These are phyloP conservation scores for Aspergillus bridgeri DNA, from an alignment of 495 filamentous ascomycete genomes.

Conservation along the genomic window DNA sequence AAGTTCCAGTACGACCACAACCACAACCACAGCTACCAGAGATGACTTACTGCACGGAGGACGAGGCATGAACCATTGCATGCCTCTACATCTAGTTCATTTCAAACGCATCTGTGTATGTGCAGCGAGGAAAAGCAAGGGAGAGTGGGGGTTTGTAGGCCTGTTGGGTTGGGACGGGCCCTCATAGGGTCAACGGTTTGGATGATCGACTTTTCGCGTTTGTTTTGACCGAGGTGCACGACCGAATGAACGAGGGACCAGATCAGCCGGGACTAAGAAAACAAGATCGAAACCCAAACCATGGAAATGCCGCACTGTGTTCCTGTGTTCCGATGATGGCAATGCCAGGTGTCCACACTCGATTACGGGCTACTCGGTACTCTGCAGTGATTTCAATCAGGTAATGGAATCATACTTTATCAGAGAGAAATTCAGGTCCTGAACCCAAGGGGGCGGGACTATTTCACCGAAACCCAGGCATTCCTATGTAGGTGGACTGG, in stretches of 20 bases:
- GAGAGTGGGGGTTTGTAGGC: neutral
- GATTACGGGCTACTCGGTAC: neutral
- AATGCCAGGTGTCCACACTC: neutral
- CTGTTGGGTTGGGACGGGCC: neutral
- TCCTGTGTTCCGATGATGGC: neutral
- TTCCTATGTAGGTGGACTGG: neutral
- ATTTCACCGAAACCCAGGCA: neutral
- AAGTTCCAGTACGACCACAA: too few species aligned
- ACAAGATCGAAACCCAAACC: too few species aligned
- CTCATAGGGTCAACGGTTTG: neutral
- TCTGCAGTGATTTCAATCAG: neutral
- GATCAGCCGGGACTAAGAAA: too few species aligned
- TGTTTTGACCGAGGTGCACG: neutral
- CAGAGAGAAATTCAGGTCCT: neutral
- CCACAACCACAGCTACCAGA: neutral
- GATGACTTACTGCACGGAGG: too few species aligned
- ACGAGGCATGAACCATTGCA: neutral
- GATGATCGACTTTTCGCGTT: neutral
- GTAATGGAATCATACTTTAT: neutral
- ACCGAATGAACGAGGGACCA: too few species aligned
- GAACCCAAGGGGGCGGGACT: neutral
- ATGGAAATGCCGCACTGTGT: neutral
- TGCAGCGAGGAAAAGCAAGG: neutral
- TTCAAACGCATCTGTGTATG: neutral
- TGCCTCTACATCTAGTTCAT: neutral